Conservation (phyloP, 2,329 filamentous ascomycete species). For the Monascus ruber region DNA sequence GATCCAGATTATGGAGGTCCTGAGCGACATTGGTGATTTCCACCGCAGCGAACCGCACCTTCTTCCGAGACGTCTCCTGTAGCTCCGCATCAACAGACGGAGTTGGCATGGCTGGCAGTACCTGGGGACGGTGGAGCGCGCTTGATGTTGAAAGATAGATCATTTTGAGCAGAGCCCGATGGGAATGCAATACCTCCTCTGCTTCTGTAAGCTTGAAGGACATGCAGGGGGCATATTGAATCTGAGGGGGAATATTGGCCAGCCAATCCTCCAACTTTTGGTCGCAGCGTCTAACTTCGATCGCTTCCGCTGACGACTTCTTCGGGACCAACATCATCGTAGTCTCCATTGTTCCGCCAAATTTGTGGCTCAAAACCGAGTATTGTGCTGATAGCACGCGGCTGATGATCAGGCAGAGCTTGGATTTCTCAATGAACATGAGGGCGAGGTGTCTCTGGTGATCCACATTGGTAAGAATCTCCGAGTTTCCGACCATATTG, state of each 20-base stretch:
- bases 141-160: constrained; percentile 86
- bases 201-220: constrained; percentile 41
- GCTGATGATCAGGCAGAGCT: constrained; percentile 79
- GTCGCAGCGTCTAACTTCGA: constrained; percentile 69
- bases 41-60: constrained; percentile 71
- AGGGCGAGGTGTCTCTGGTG: constrained; percentile 70
- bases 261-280: constrained; percentile 69
- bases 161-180: constrained; percentile 83
- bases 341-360: constrained; percentile 57
- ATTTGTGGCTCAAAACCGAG: constrained; percentile 76
- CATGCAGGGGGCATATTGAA: constrained; percentile 57
- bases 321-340: constrained; percentile 88
- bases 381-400: constrained; percentile 86
- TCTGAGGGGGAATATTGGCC: constrained; percentile 57
- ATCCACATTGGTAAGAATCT: constrained; percentile 55
- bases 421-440: constrained; percentile 86
- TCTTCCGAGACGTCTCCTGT: constrained; percentile 70
- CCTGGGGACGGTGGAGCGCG: constrained; percentile 81
- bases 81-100: constrained; percentile 51
- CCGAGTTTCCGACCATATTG: constrained; percentile 59
- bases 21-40: constrained; percentile 78
- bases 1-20: constrained; percentile 58
- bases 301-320: constrained; percentile 70
- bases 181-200: constrained; percentile 48
- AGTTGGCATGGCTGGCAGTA: constrained; percentile 60